Conservation (phyloP, 2,329 filamentous ascomycete genomes). For the Colletotrichum lindemuthianum region DNA sequence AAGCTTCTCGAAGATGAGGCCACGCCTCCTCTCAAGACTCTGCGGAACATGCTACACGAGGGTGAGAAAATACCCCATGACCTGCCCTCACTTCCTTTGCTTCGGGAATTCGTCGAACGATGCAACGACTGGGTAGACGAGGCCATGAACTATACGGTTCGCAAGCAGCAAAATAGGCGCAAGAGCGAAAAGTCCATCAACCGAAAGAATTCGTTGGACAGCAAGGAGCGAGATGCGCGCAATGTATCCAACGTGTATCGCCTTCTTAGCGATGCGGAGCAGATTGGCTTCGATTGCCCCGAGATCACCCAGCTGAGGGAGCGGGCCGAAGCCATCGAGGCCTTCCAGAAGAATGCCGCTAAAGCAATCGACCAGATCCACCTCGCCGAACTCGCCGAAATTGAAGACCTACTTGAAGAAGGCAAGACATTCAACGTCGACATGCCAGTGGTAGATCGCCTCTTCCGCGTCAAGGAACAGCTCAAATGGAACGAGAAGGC, state of each 20-base stretch:
- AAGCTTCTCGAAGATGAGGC: conserved; percentile 84
- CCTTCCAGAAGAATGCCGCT: conserved; percentile 82
- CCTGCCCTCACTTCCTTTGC: conserved; percentile 80
- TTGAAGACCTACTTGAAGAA: conserved; percentile 91
- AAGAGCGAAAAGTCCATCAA: conserved; percentile 91
- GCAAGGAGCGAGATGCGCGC: conserved; percentile 88
- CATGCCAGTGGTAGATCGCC: conserved; percentile 84
- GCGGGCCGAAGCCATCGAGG: conserved; percentile 83
- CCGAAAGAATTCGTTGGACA: conserved; percentile 67
- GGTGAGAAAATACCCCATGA: conserved; percentile 96
- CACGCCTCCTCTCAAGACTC: conserved; percentile 84
- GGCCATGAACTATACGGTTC: conserved; percentile 93
- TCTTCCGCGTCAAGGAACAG: conserved; percentile 84
- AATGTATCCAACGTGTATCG: conserved; percentile 90
- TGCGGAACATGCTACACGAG: conserved; percentile 87
- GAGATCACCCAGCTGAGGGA: conserved; percentile 89
- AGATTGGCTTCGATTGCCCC: conserved; percentile 90
- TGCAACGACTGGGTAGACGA: conserved; percentile 99
- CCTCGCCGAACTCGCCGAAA: conserved; percentile 73
- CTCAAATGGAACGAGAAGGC: conserved; percentile 90
- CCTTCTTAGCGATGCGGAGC: conserved; percentile 83
- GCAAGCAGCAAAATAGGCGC: conserved; percentile 96
- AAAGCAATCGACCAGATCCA: conserved; percentile 74
- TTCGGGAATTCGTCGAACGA: conserved; percentile 91
- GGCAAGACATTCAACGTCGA: conserved; percentile 92